phyloP scores from a whole-genome alignment of 2,329 filamentous ascomycete genomes.

The Paradendryphiella salina region DNA sequence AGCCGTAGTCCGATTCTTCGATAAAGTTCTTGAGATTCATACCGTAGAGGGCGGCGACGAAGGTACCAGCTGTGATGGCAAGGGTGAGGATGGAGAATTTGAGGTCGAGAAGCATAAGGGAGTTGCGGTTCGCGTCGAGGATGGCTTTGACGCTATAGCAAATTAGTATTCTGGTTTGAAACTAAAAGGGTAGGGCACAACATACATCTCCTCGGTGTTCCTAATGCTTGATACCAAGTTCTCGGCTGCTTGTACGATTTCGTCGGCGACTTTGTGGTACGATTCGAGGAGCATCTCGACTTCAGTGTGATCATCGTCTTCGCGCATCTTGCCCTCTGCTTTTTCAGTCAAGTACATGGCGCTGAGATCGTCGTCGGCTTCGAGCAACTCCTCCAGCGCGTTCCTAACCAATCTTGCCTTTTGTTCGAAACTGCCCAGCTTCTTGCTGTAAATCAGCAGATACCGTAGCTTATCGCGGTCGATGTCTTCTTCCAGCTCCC shows the following conservation, averaged over 20 bases:
- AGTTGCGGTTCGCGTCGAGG: constrained; percentile 95
- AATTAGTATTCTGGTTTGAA: constrained; percentile 21
- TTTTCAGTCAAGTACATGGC: constrained; percentile 97
- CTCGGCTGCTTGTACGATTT: constrained; percentile 93
- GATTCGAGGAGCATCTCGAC: constrained; percentile 96
- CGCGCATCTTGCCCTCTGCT: constrained; percentile 69
- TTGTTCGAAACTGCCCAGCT: constrained; percentile 94
- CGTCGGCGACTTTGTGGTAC: constrained; percentile 96
- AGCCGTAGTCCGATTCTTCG: constrained; percentile 88
- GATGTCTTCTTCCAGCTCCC: constrained; percentile 94
- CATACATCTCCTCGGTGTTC: constrained; percentile 97
- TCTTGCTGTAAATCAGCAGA: constrained; percentile 91
- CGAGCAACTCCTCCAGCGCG: constrained; percentile 90
- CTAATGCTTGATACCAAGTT: constrained; percentile 93
- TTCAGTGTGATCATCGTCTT: constrained; percentile 88
- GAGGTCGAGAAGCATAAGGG: constrained; percentile 94
- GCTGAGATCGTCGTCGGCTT: constrained; percentile 92
- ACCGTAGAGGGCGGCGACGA: constrained; percentile 97
- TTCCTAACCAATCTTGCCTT: constrained; percentile 93
- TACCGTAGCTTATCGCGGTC: constrained; percentile 90
- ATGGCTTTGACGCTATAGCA: constrained; percentile 81
- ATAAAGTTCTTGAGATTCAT: constrained; percentile 99
- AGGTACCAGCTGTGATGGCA: constrained; percentile 91
- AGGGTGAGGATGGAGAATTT: constrained; percentile 96
- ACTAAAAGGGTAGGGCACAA: constrained; percentile 11